Evolutionary conservation across 257 asterid genomes (phyloP).

Genomic region (Capsicum rhomboideum): DNA sequence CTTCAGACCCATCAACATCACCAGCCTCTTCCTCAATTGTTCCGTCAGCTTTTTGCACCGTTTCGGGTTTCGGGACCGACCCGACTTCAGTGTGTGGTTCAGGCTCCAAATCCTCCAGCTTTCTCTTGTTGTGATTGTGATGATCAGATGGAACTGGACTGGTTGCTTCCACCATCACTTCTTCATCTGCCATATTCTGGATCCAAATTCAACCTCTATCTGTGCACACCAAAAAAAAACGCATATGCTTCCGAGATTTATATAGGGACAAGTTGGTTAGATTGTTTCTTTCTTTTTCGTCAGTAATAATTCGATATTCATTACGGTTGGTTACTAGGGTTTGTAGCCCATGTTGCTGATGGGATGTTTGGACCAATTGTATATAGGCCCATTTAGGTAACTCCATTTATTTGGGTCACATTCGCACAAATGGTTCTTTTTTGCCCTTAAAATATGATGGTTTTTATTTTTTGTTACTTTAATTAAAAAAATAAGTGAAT

Average conservation of each 20-base stretch:
- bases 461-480: too few species aligned
- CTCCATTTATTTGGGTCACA: too few species aligned
- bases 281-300: neutral
- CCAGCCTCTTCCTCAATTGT: conserved; percentile 33
- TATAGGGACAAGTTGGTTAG: neutral
- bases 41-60: conserved; percentile 21
- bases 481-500: too few species aligned
- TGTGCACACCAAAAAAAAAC: neutral
- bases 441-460: too few species aligned
- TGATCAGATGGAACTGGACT: conserved; percentile 32
- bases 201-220: neutral
- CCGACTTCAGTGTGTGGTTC: conserved; percentile 24
- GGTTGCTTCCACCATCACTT: conserved; percentile 26
- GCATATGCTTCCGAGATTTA: neutral
- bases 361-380: neutral
- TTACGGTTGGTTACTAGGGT: neutral
- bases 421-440: too few species aligned
- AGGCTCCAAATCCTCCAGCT: conserved; percentile 76
- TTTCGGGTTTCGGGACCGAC: conserved; percentile 3
- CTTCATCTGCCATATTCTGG: conserved; percentile 42
- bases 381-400: neutral
- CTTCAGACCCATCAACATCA: conserved; percentile 46
- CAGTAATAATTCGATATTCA: neutral
- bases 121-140: conserved; percentile 42
- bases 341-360: neutral